Evolutionary conservation across 257 asterid genomes (phyloP).

Genomic region (Solanum piurae): DNA sequence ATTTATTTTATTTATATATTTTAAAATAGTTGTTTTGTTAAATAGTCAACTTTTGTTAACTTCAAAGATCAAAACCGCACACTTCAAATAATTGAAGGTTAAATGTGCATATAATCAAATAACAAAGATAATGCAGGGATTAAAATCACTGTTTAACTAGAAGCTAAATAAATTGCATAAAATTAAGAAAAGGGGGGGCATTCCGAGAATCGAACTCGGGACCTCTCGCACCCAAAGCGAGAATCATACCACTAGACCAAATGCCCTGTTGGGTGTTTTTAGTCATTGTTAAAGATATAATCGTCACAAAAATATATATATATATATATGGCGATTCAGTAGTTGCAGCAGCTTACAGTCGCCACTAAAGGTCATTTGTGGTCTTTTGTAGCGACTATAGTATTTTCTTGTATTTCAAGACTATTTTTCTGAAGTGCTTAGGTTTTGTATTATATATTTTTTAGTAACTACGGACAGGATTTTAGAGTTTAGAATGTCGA

Average conservation of each 20-base stretch:
- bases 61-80: not conserved
- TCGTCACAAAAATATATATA: no score
- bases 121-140: no score
- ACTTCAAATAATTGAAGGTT: no score
- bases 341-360: no score
- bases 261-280: constrained; percentile 19
- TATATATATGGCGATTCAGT: no score
- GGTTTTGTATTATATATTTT: not conserved
- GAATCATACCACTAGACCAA: constrained; percentile 94
- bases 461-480: not conserved
- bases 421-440: not conserved
- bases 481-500: not conserved
- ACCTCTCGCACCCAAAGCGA: constrained; percentile 82
- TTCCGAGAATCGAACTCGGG: constrained; percentile 76
- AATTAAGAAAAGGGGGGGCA: constrained; percentile 13
- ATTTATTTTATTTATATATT: no score
- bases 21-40: no score
- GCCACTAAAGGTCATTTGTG: no score
- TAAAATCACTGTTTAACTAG: not conserved
- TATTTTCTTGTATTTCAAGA: no score
- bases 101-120: no score
- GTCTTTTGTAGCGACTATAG: no score
- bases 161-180: not conserved
- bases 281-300: accelerated
- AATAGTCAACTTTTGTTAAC: no score